Percentiles rank a stretch among this genome's conserved stretches.
Conservation (phyloP, 768 basidiomycete species). For the Mycena leptocephala region DNA sequence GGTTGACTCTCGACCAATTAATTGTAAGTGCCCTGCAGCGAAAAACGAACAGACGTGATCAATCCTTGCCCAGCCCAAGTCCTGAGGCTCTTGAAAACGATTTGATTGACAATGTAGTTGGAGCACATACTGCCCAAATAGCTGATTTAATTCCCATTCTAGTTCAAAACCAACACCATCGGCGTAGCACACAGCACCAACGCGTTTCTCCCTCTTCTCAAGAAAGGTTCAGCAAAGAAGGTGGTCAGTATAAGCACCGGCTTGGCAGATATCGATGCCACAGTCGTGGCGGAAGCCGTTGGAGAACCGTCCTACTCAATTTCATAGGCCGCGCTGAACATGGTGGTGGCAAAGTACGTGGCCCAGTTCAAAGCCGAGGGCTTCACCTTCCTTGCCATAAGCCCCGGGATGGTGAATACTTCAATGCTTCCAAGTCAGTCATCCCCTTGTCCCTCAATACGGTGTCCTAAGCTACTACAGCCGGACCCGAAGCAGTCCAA, state of each 20-base stretch:
- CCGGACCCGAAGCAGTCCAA: neutral
- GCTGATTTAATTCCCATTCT: neutral
- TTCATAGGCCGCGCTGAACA: constrained; percentile 56
- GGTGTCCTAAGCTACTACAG: neutral
- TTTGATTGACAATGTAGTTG: constrained; percentile 3
- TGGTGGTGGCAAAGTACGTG: constrained; percentile 57
- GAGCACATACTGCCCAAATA: neutral
- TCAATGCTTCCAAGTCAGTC: neutral
- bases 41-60: neutral
- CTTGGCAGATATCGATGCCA: constrained; percentile 46
- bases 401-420: constrained; percentile 54
- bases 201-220: constrained; percentile 14
- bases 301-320: constrained; percentile 46
- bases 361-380: constrained; percentile 48
- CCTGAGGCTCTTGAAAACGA: neutral
- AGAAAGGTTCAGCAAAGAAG: constrained; percentile 47
- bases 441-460: neutral
- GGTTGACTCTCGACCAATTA: neutral
- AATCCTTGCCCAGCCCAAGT: neutral
- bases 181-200: constrained; percentile 14
- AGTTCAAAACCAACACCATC: constrained; percentile 10
- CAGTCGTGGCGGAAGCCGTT: constrained; percentile 29
- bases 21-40: neutral
- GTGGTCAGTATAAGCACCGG: constrained; percentile 52
- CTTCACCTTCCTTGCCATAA: constrained; percentile 54